Conservation (phyloP, 164 flowering plant species). For the Malania oleifera region DNA sequence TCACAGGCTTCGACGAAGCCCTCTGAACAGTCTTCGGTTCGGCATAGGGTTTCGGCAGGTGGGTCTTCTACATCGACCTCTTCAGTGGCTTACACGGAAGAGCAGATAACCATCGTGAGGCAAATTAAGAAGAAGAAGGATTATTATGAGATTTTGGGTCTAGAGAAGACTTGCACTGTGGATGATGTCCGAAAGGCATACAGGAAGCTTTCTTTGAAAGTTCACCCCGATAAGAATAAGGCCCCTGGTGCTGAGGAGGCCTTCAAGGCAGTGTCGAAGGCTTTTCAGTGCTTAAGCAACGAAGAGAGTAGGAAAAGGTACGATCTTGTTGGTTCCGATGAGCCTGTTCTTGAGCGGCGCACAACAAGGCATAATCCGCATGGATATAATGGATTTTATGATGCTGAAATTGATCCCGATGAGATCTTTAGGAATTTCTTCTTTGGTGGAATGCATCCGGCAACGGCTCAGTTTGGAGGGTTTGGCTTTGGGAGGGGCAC, state of each 20-base stretch:
- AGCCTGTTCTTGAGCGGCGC: constrained; percentile 43
- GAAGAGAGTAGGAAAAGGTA: constrained; percentile 67
- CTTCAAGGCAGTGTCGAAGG: constrained; percentile 83
- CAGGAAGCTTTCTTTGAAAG: constrained; percentile 76
- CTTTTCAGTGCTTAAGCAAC: constrained; percentile 80
- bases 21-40: constrained; percentile 28
- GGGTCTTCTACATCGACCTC: constrained; percentile 22
- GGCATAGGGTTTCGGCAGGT: constrained; percentile 28
- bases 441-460: constrained; percentile 61
- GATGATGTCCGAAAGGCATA: constrained; percentile 88
- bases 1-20: background rate
- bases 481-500: constrained; percentile 59
- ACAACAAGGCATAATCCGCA: constrained; percentile 26
- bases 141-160: constrained; percentile 74
- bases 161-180: constrained; percentile 59
- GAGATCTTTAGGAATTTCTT: constrained; percentile 93
- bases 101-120: constrained; percentile 67
- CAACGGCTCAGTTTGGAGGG: constrained; percentile 56
- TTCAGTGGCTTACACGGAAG: constrained; percentile 50
- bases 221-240: constrained; percentile 89
- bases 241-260: constrained; percentile 97
- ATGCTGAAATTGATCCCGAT: constrained; percentile 72
- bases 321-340: constrained; percentile 65
- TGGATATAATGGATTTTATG: constrained; percentile 68
- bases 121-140: constrained; percentile 73